Conservation (phyloP, 2,329 filamentous ascomycete species). For the Fusarium secorum region DNA sequence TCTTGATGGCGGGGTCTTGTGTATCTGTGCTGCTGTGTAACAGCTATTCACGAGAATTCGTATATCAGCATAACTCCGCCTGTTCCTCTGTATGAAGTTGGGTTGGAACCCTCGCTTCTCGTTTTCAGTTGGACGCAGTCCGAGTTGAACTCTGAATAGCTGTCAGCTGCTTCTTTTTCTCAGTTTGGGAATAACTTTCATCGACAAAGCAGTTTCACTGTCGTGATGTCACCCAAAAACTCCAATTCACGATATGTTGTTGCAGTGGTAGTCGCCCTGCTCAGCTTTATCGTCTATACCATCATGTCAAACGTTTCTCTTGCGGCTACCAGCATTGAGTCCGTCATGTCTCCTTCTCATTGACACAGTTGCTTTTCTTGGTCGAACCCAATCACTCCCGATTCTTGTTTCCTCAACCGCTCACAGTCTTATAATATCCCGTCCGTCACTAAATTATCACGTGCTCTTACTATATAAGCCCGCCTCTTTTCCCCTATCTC, state of each 20-base stretch:
- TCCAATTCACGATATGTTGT: constrained; percentile 11
- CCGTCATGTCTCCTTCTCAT: constrained; percentile 12
- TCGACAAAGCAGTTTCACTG: not conserved
- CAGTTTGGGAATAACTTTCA: not conserved
- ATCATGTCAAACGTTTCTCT: not conserved
- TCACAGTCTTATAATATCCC: not conserved
- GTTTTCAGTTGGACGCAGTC: not conserved
- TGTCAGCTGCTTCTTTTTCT: not conserved
- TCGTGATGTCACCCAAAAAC: constrained; percentile 21
- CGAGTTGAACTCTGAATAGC: not conserved
- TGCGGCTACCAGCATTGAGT: constrained; percentile 11
- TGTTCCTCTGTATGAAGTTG: not conserved
- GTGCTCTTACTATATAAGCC: not conserved
- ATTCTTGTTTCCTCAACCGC: not conserved
- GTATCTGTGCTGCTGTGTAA: constrained; percentile 16
- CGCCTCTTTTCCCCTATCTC: not conserved
- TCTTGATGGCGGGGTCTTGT: constrained; percentile 25
- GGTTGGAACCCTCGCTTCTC: not conserved
- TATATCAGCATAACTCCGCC: constrained; percentile 15
- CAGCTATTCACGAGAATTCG: constrained; percentile 16
- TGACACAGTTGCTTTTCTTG: not conserved
- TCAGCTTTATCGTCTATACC: constrained; percentile 28
- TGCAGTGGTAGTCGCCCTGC: constrained; percentile 37
- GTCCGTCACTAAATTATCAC: not conserved
- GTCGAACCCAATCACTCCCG: not conserved